Conservation (phyloP, 148 eudicot species). For the Talinum fruticosum region DNA sequence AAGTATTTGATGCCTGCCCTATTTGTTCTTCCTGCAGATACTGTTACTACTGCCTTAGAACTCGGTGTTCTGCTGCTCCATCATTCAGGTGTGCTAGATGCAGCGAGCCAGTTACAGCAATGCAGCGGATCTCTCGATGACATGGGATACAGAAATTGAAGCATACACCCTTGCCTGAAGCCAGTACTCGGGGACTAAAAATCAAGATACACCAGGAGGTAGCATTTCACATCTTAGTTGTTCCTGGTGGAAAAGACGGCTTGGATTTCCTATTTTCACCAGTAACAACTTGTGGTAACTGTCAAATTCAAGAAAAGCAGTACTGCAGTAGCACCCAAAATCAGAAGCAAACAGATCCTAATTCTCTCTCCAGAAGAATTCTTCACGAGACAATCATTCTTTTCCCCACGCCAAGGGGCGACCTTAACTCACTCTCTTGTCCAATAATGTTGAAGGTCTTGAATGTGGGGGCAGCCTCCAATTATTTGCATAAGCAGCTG, state of each 20-base stretch:
- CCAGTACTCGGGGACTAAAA: not conserved
- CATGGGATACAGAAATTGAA: constrained; percentile 2
- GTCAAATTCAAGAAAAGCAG: not conserved
- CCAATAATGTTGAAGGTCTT: constrained; percentile 18
- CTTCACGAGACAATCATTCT: not conserved
- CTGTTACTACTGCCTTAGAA: constrained; percentile 92
- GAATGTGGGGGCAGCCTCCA: constrained; percentile 22
- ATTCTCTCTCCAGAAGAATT: not conserved
- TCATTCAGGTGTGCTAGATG: constrained; percentile 76
- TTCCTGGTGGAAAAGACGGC: constrained; percentile 1
- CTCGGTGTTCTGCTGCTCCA: constrained; percentile 70
- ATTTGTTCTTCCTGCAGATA: constrained; percentile 54
- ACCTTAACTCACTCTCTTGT: constrained; percentile 3
- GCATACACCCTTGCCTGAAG: not conserved
- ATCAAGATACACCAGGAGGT: constrained; percentile 11
- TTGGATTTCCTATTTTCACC: not conserved
- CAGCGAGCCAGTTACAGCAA: constrained; percentile 79
- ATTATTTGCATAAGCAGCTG: constrained; percentile 18
- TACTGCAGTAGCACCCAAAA: not conserved
- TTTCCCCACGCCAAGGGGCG: constrained; percentile 14
- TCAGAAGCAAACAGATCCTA: not conserved
- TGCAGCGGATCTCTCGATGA: constrained; percentile 48
- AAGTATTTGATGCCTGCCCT: constrained; percentile 4
- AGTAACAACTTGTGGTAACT: too few relatives aligned
- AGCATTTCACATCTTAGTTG: constrained; percentile 19